Conservation (phyloP, 2,329 filamentous ascomycete species). For the Arthrobotrys conoides region DNA sequence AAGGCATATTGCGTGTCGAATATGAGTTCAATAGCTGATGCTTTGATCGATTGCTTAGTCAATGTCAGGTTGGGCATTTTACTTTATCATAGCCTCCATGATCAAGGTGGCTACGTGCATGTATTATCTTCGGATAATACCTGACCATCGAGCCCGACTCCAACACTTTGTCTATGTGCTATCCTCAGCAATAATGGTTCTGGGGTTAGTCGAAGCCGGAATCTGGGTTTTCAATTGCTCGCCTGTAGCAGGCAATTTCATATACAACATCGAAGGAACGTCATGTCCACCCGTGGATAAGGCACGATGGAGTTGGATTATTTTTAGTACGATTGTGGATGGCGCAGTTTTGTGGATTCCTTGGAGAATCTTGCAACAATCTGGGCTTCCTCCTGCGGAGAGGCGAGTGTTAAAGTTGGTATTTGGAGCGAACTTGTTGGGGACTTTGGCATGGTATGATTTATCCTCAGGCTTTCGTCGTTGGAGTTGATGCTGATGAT, state of each 20-base stretch:
- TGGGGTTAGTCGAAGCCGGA: slow-evolving; percentile 48
- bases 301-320: slow-evolving; percentile 54
- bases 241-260: slow-evolving; percentile 41
- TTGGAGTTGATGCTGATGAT: neutral
- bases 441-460: slow-evolving; percentile 49
- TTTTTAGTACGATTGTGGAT: slow-evolving; percentile 41
- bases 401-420: slow-evolving; percentile 52
- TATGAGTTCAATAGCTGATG: slow-evolving; percentile 4
- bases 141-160: slow-evolving; percentile 47
- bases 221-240: slow-evolving; percentile 57
- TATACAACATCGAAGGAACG: slow-evolving; percentile 41
- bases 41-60: slow-evolving; percentile 27
- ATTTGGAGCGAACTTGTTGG: slow-evolving; percentile 53
- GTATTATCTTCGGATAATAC: slow-evolving; percentile 58
- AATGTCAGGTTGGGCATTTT: slow-evolving; percentile 59
- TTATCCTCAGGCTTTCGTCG: neutral
- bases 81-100: slow-evolving; percentile 59
- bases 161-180: slow-evolving; percentile 57
- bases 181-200: slow-evolving; percentile 43
- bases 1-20: neutral
- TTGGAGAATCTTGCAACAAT: slow-evolving; percentile 42
- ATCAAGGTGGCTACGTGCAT: slow-evolving; percentile 60
- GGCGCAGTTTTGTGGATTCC: slow-evolving; percentile 49
- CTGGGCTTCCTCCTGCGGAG: slow-evolving; percentile 43
- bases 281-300: slow-evolving; percentile 47